These are phyloP conservation scores for Hypoxylon lenormandii DNA, from an alignment of 495 filamentous ascomycete genomes.

Conservation along the genomic window DNA sequence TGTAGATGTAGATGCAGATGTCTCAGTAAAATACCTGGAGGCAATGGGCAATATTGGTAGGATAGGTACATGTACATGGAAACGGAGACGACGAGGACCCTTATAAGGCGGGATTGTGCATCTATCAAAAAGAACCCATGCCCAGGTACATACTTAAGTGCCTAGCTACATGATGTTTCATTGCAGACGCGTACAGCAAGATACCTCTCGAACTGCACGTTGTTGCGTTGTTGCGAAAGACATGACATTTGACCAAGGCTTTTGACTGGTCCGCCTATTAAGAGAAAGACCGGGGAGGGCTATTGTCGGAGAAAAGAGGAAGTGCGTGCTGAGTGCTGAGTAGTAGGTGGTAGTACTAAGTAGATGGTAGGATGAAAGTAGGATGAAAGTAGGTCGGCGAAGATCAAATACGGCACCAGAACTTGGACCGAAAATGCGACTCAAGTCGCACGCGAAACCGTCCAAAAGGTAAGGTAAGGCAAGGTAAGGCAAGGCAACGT, in stretches of 20 bases:
- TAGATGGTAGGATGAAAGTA: background rate
- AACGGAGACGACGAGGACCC: too few relatives aligned
- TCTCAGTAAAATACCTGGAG: too few relatives aligned
- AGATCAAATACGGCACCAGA: constrained; percentile 37
- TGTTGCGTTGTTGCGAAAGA: constrained; percentile 27
- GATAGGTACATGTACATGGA: too few relatives aligned
- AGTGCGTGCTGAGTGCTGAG: background rate
- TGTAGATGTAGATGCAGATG: too few relatives aligned
- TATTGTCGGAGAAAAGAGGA: constrained; percentile 40
- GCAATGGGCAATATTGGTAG: too few relatives aligned
- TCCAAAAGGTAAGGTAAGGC: constrained; percentile 6
- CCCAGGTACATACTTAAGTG: constrained; percentile 7
- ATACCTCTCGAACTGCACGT: constrained; percentile 32
- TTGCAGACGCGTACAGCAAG: constrained; percentile 29
- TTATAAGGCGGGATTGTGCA: too few relatives aligned
- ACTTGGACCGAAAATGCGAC: constrained; percentile 36
- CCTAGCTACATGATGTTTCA: constrained; percentile 32
- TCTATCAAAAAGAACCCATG: background rate
- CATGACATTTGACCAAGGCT: constrained; percentile 41
- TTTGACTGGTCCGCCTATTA: constrained; percentile 35
- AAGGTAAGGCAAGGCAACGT: constrained; percentile 4
- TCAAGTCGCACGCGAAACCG: constrained; percentile 37
- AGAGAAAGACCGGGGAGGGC: constrained; percentile 37
- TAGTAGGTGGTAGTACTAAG: constrained; percentile 5
- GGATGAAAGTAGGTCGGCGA: constrained; percentile 19